Conservation (phyloP, 2,329 filamentous ascomycete genomes). For the Sclerotinia glacialis region DNA sequence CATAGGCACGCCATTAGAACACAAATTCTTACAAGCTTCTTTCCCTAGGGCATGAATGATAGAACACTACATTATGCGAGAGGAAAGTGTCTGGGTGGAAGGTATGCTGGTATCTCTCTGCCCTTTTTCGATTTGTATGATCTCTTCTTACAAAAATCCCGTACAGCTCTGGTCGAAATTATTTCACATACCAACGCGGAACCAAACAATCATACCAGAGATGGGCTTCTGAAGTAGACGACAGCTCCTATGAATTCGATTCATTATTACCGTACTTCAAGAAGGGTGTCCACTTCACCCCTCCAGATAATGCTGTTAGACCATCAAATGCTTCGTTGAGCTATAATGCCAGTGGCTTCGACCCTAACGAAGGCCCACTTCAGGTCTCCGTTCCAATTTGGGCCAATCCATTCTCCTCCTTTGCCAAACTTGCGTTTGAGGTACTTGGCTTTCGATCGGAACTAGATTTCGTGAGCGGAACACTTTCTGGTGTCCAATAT, state of each 20-base stretch:
- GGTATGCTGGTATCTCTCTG: slow-evolving; percentile 22
- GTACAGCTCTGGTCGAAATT: no score
- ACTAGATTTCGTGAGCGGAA: slow-evolving; percentile 9
- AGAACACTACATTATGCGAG: slow-evolving; percentile 30
- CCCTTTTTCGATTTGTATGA: background rate
- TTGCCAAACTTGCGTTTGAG: background rate
- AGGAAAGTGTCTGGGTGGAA: slow-evolving; percentile 41
- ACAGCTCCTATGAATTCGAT: slow-evolving; percentile 47
- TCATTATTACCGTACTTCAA: slow-evolving; percentile 48
- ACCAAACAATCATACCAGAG: slow-evolving; percentile 39
- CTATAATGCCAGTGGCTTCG: background rate
- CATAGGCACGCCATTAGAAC: background rate
- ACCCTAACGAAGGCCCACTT: background rate
- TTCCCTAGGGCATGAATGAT: no score
- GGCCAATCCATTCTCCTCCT: slow-evolving; percentile 9
- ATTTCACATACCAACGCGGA: background rate
- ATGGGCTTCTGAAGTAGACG: slow-evolving; percentile 45
- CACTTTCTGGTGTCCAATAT: slow-evolving; percentile 10
- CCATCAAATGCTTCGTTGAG: background rate
- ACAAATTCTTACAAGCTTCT: no score
- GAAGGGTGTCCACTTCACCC: slow-evolving; percentile 35
- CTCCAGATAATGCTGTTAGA: slow-evolving; percentile 30
- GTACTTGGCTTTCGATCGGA: background rate
- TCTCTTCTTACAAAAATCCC: background rate
- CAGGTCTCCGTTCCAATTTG: slow-evolving; percentile 5